Base-by-base conservation (phyloP, 805 yeast species). In the Ogataea siamensis region DNA sequence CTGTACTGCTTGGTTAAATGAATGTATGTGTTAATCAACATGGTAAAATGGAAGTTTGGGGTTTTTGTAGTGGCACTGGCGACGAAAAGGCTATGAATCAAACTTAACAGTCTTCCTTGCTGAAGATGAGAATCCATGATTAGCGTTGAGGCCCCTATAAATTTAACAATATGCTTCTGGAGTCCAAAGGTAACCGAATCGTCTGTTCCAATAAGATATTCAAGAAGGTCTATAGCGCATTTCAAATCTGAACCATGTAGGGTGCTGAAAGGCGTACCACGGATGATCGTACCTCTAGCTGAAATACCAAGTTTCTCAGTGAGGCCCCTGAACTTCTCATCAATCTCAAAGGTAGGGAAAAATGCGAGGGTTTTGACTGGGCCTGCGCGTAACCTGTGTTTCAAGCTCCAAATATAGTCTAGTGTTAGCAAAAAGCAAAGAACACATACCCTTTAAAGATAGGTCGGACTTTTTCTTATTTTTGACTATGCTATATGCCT, bases 261-360 rank as follows among this genome's bases (percentile, higher is more conserved):
- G 10, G 37, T 28, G 16, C 30, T 28, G n/a, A 31, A 34, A 3
- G 45, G 39, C 18, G 27, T 28, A 12, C 22, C 23, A 28, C 37
- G 21, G 2, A 13, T 18, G 6, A 38, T 12, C 7, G 31, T 27
- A 10, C 50, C 50, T n/a, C 35, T 37, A 14, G 20, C 22, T 7
- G 42, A 39, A 19, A 42, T 25, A 6, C 50, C 50, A 25, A 46
- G 6, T 26, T 37, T 42, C 15, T 28, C 39, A n/a, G 39, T 14
- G 5, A 42, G 2, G 14, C 18, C 7, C 8, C 24, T 18, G 20
- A 16, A 33, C 22, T 21, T 24, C 8, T 32, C 38, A 11, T 39
- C 45, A 21, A 46, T 40, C 9, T 32, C 37, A 15, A 39, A 18
- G 5, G 27, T 21, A 5, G 47, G 43, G 7, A 22, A 8, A 12